These are phyloP conservation scores for Rhizopogon vinicolor DNA, from an alignment of 768 basidiomycete genomes.

Conservation along the genomic window DNA sequence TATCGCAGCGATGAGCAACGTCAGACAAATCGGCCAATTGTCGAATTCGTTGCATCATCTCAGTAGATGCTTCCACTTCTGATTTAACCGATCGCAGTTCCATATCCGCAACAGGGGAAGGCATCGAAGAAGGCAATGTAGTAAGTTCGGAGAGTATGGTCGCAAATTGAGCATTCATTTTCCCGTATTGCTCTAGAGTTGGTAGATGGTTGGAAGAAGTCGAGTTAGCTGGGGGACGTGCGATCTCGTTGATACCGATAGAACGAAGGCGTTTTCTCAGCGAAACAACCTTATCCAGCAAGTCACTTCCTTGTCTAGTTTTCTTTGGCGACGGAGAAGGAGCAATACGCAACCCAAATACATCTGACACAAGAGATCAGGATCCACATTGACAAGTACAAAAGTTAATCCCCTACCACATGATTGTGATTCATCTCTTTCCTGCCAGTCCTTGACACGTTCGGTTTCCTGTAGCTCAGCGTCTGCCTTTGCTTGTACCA, in stretches of 20 bases:
- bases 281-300: constrained; percentile 45
- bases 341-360: constrained; percentile 47
- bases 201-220: constrained; percentile 44
- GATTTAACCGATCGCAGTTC: constrained; percentile 57
- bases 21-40: constrained; percentile 51
- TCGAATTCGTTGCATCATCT: constrained; percentile 46
- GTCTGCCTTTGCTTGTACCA: background rate
- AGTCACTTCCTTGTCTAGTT: constrained; percentile 36
- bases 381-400: background rate
- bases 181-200: constrained; percentile 39
- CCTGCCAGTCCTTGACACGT: background rate
- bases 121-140: constrained; percentile 38
- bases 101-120: constrained; percentile 40
- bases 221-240: constrained; percentile 35
- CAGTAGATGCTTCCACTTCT: constrained; percentile 51
- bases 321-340: constrained; percentile 29
- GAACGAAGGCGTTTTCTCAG: constrained; percentile 59
- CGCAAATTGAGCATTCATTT: constrained; percentile 43
- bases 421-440: background rate
- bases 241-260: constrained; percentile 52
- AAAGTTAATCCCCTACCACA: constrained; percentile 13
- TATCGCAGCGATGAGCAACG: constrained; percentile 55
- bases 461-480: background rate
- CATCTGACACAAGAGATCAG: constrained; percentile 37
- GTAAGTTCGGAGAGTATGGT: constrained; percentile 41